phyloP scores from a whole-genome alignment of 352 stramenopile species.

The Phytophthora podocarpi region DNA sequence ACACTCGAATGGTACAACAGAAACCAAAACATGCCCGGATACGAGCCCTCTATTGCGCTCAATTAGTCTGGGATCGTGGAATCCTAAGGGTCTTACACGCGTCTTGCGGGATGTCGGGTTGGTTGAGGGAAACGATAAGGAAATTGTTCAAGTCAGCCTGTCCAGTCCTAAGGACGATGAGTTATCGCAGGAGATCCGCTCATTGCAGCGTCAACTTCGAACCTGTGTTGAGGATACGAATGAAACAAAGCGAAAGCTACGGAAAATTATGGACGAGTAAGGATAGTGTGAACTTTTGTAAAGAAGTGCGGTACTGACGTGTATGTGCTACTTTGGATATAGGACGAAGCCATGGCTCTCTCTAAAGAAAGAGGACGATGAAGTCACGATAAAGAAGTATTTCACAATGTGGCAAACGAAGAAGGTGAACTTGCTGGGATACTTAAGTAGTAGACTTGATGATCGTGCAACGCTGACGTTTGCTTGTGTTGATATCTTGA shows the following conservation, averaged over 20 bases:
- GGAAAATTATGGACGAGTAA: slow-evolving; percentile 59
- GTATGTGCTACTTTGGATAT: background rate
- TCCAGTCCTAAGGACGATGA: slow-evolving; percentile 55
- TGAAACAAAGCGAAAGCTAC: slow-evolving; percentile 61
- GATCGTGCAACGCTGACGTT: background rate
- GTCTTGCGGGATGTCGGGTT: slow-evolving; percentile 56
- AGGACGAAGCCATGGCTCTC: slow-evolving; percentile 75
- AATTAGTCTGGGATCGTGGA: slow-evolving; percentile 30
- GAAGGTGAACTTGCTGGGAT: slow-evolving; percentile 39
- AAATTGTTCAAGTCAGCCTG: slow-evolving; percentile 32
- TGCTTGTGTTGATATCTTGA: background rate
- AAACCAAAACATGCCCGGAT: slow-evolving; percentile 4
- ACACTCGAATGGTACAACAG: slow-evolving; percentile 5
- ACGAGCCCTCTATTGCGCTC: slow-evolving; percentile 8
- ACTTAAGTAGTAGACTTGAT: background rate
- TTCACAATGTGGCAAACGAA: slow-evolving; percentile 67
- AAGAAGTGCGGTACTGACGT: background rate
- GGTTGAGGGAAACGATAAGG: slow-evolving; percentile 39
- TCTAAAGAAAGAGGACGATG: slow-evolving; percentile 46
- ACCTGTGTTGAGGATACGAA: slow-evolving; percentile 55
- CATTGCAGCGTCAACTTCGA: slow-evolving; percentile 51
- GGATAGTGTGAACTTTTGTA: background rate
- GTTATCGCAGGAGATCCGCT: slow-evolving; percentile 66
- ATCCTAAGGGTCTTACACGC: slow-evolving; percentile 28
- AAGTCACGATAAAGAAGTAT: slow-evolving; percentile 61